Evolutionary conservation across 768 basidiomycete species (phyloP), one percentile per base, ranked within the genome.

Genomic region (Kondoa subrosea): DNA sequence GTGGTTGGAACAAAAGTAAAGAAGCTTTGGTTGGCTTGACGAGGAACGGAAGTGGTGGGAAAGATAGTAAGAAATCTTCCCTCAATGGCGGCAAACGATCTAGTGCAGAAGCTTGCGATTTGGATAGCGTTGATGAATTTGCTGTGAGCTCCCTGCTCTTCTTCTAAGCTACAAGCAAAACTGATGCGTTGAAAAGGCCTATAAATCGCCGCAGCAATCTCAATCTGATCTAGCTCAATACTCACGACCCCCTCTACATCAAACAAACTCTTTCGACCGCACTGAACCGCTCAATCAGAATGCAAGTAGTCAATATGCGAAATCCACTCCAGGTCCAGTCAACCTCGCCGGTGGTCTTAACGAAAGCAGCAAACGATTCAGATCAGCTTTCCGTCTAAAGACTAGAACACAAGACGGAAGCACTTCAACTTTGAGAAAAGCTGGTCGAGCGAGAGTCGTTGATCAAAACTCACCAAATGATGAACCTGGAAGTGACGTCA

Each of bases 341-440:
- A 30, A 27, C 29, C 61, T 68, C 2, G 57, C 65, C 2, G 57
- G 58, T 27, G 69, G 69, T n/a, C 60, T 69, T 40, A 60, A 31
- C 29, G 69, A 69, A 56, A 59, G 56, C 16, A 56, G 34, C 34
- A 66, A 66, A 32, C 69, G 69, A 8, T 69, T 69, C 57, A 8
- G 69, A 27, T 57, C 34, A 29, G 69, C 69, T 32, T 69, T 69
- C 62, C 27, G 69, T 21, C 31, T 69, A 15, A 69, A 69, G 26
- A 69, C 60, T 25, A 57, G 60, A 26, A 32, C 58, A 14, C 25
- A 17, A 30, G 61, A 63, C 34, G 61, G 61, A 3, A 63, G 17
- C 4, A 16, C 15, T 29, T 63, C 61, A 21, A 50, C 40, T 15
- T n/a, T 63, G 4, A 27, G 61, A 3, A 63, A 63, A 32, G 61